Conservation (phyloP, 2,329 filamentous ascomycete species). For the Didymella segeticola region DNA sequence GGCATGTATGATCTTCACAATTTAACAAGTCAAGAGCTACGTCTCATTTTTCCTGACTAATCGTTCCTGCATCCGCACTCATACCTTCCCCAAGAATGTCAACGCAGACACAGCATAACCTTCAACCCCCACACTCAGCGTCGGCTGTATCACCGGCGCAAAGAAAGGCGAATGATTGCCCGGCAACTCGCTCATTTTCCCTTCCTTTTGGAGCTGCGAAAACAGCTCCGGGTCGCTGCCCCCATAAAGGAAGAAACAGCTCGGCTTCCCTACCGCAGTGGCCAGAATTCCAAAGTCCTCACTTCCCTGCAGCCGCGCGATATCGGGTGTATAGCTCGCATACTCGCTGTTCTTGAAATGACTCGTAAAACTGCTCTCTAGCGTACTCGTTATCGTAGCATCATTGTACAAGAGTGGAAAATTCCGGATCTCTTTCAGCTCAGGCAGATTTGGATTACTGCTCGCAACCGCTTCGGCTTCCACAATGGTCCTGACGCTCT, state of each 20-base stretch:
- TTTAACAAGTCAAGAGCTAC: not conserved
- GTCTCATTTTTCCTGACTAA: too few relatives aligned
- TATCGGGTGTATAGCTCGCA: constrained; percentile 47
- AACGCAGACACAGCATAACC: constrained; percentile 60
- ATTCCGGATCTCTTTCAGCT: constrained; percentile 47
- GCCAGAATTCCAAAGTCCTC: constrained; percentile 68
- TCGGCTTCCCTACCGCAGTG: constrained; percentile 57
- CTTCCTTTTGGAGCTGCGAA: constrained; percentile 57
- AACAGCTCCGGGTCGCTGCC: constrained; percentile 59
- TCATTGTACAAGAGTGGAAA: constrained; percentile 64
- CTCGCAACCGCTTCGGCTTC: constrained; percentile 61
- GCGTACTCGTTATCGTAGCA: constrained; percentile 47
- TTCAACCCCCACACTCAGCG: constrained; percentile 60
- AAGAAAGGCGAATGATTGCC: constrained; percentile 67
- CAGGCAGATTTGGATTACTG: constrained; percentile 53
- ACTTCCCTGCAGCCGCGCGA: constrained; percentile 54
- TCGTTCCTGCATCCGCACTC: not conserved
- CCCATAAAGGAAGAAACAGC: constrained; percentile 64
- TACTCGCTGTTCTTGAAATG: constrained; percentile 52
- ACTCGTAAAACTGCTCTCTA: constrained; percentile 54
- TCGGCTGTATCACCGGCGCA: constrained; percentile 65
- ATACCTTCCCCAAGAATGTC: constrained; percentile 49
- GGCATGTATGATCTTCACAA: not conserved
- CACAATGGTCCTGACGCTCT: constrained; percentile 60
- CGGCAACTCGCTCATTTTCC: constrained; percentile 58